These are phyloP conservation scores for Begonia peltatifolia DNA, from an alignment of 306 rosid genomes.

Conservation along the genomic window DNA sequence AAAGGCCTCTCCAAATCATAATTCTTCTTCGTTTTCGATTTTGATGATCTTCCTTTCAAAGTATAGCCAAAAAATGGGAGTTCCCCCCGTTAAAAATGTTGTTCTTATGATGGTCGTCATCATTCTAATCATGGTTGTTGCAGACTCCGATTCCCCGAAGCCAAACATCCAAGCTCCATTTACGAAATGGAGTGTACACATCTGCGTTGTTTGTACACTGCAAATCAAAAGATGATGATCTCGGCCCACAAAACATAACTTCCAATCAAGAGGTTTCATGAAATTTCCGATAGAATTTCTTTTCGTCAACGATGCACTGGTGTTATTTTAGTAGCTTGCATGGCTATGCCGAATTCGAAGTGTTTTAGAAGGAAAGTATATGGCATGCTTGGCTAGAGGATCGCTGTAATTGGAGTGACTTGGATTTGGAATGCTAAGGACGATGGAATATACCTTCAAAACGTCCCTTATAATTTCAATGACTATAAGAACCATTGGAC, in stretches of 20 bases:
- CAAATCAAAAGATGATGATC: conserved; percentile 1
- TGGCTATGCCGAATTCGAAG: background rate
- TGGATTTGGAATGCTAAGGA: conserved; percentile 12
- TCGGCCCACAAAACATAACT: background rate
- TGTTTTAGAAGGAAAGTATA: background rate
- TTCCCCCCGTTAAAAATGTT: too few relatives aligned
- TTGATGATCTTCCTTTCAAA: too few relatives aligned
- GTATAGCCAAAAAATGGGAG: too few relatives aligned
- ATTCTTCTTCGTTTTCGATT: too few relatives aligned
- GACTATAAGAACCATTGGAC: background rate
- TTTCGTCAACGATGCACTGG: background rate
- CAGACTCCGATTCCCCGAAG: too few relatives aligned
- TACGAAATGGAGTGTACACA: background rate
- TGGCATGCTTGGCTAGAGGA: background rate
- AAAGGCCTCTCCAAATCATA: too few relatives aligned
- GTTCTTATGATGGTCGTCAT: too few relatives aligned
- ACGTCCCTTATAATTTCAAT: background rate
- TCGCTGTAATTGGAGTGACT: background rate
- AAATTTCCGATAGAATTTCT: background rate
- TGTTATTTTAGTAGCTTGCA: background rate
- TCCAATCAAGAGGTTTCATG: background rate
- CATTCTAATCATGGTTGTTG: too few relatives aligned
- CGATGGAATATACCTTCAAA: conserved; percentile 6
- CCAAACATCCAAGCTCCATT: background rate
- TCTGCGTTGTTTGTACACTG: conserved; percentile 1